Percentiles rank a stretch among this genome's conserved stretches.
These are phyloP conservation scores for Acorus calamus DNA, from an alignment of 106 monocot species.

Conservation along the genomic window DNA sequence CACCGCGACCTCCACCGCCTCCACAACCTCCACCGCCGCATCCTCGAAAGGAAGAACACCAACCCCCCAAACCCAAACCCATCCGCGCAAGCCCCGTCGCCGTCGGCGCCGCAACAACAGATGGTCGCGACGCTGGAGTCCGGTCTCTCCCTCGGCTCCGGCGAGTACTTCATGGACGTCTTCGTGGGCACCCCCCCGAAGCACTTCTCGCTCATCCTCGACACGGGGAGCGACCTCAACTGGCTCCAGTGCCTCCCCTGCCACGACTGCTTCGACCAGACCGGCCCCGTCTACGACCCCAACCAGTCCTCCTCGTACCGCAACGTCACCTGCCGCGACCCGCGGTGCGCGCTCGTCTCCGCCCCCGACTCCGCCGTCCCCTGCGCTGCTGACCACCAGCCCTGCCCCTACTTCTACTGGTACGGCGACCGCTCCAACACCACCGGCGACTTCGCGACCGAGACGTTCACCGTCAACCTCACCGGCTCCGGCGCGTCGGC, in stretches of 20 bases:
- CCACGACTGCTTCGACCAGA: constrained; percentile 54
- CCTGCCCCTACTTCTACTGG: constrained; percentile 94
- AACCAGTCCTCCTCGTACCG: constrained; percentile 52
- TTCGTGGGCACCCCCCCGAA: constrained; percentile 74
- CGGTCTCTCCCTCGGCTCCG: constrained; percentile 66
- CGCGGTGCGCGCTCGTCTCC: constrained; percentile 54
- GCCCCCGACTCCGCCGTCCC: constrained; percentile 18
- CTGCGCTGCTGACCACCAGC: constrained; percentile 10
- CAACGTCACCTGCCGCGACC: constrained; percentile 46
- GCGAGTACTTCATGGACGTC: constrained; percentile 86
- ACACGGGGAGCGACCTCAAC: constrained; percentile 97
- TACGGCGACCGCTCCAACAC: constrained; percentile 91
- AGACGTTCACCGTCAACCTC: constrained; percentile 77
- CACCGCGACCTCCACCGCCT: constrained; percentile 40
- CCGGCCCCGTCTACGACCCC: constrained; percentile 60
- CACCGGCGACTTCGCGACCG: constrained; percentile 80
- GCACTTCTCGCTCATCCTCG: constrained; percentile 67
- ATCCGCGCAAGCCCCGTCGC: background rate
- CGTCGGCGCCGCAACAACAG: constrained; percentile 12
- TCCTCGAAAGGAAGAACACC: constrained; percentile 28
- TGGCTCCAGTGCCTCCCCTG: constrained; percentile 96
- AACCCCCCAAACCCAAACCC: background rate
- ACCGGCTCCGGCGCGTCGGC: constrained; percentile 11
- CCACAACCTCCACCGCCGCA: constrained; percentile 38
- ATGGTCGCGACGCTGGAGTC: constrained; percentile 63